Percentiles rank a stretch among this genome's conserved stretches.
Conservation (phyloP, 768 basidiomycete genomes). For the Suillus occidentalis region DNA sequence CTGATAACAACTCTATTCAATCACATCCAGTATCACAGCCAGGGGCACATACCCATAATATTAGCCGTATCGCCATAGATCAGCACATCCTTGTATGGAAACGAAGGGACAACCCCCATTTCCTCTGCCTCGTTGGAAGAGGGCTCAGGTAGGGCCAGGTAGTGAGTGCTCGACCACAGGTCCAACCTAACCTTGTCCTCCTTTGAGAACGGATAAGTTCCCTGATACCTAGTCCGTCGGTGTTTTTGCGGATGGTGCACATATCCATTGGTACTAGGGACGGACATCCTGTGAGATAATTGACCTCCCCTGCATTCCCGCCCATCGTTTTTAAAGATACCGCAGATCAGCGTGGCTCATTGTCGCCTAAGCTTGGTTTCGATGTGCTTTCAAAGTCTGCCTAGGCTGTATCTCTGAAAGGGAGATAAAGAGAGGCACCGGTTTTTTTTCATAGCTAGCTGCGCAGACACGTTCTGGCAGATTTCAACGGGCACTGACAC, state of each 20-base stretch:
- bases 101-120: slow-evolving; percentile 36
- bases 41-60: slow-evolving; percentile 39
- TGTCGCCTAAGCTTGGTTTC: not conserved
- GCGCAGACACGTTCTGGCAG: not conserved
- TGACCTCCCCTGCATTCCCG: not conserved
- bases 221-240: not conserved
- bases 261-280: not conserved
- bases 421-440: not conserved
- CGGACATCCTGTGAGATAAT: not conserved
- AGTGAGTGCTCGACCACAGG: not conserved
- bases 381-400: not conserved
- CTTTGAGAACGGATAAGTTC: slow-evolving; percentile 3
- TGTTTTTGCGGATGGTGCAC: not conserved
- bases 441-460: not conserved
- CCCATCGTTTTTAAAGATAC: not conserved
- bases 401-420: not conserved
- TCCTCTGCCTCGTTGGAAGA: slow-evolving; percentile 16
- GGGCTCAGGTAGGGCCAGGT: not conserved
- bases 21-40: not conserved
- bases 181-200: not conserved
- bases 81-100: slow-evolving; percentile 28
- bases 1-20: slow-evolving; percentile 15
- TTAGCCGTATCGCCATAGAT: slow-evolving; percentile 42
- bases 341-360: not conserved
- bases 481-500: not conserved